Evolutionary conservation across 192 early-diverging fungal species (phyloP), one percentile per base, ranked within the genome.

Genomic region (Coemansia sp.): DNA sequence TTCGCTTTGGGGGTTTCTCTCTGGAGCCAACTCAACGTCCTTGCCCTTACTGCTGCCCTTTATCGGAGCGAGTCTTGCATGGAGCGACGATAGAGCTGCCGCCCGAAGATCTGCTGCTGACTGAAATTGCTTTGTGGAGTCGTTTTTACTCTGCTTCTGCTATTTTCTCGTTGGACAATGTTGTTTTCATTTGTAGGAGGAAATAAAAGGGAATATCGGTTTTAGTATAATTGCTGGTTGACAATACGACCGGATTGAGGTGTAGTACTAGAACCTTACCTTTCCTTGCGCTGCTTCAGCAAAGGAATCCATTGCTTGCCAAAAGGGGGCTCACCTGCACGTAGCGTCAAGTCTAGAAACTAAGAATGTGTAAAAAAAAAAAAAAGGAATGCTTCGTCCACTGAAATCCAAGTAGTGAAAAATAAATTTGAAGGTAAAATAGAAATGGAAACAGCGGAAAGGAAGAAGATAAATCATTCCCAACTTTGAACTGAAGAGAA

Each of bases 11-110:
- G 2, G 2, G 9, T 35, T 59, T 8, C 30, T 15, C 8, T 15
- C 34, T 36, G 9, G 18, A 8, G n/a, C 8, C 6, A 36, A 16
- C 6, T 21, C 35, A 10, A 10, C 14, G 26, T 6, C 33, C 5
- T 59, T 38, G 15, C 38, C 35, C n/a, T 21, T 34, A 38, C 38
- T 14, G 45, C 43, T 9, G 53, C 44, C 64, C 26, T 24, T 39
- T 15, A n/a, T n/a, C 21, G 52, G 44, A 15, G 23, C n/a, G 10
- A 48, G 26, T 61, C 38, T 57, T 45, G 71, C 41, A 23, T 51
- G 71, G 14, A 66, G 35, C 26, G 71, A 72, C 24, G 56, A 21
- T 4, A 73, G 43, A 35, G 71, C 71, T 11, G 71, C 71, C 4
- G 71, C 65, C 53, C 71, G 64, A 41, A 67, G 71, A 39, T 67